Conservation (phyloP, 805 yeast genomes). For the Candida berthetii region DNA sequence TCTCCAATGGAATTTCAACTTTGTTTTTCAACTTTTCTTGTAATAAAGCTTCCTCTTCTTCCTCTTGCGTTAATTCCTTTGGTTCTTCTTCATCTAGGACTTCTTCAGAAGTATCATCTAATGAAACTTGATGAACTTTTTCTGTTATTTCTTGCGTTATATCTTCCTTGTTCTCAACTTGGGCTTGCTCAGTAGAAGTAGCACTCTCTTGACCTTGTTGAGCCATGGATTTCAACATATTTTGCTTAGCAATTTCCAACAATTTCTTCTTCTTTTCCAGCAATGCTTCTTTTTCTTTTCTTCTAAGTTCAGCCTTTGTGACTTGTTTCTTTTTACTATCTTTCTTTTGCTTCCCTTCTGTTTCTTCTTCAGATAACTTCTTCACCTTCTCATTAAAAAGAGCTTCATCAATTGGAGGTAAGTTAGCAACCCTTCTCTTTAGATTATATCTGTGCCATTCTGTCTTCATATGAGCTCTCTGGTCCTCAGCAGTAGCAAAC, state of each 20-base stretch:
- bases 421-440: conserved; percentile 85
- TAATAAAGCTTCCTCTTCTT: conserved; percentile 18
- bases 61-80: conserved; percentile 3
- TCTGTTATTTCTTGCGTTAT: background rate
- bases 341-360: conserved; percentile 12
- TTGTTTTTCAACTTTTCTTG: conserved; percentile 30
- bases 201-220: background rate
- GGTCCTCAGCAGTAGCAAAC: conserved; percentile 70
- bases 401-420: conserved; percentile 68
- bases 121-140: background rate
- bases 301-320: conserved; percentile 35
- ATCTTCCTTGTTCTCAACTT: background rate
- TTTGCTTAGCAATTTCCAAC: conserved; percentile 32
- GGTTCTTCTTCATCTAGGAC: conserved; percentile 1
- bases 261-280: conserved; percentile 34
- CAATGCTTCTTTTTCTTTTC: conserved; percentile 34
- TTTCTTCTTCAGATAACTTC: conserved; percentile 16
- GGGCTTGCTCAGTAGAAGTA: conserved; percentile 4
- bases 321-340: conserved; percentile 21
- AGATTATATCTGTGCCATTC: conserved; percentile 98
- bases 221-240: conserved; percentile 25
- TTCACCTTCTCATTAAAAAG: conserved; percentile 65
- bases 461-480: conserved; percentile 89
- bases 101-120: background rate
- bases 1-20: conserved; percentile 40